Conservation (phyloP, 2,329 filamentous ascomycete genomes). For the Penicillium occitanis region DNA sequence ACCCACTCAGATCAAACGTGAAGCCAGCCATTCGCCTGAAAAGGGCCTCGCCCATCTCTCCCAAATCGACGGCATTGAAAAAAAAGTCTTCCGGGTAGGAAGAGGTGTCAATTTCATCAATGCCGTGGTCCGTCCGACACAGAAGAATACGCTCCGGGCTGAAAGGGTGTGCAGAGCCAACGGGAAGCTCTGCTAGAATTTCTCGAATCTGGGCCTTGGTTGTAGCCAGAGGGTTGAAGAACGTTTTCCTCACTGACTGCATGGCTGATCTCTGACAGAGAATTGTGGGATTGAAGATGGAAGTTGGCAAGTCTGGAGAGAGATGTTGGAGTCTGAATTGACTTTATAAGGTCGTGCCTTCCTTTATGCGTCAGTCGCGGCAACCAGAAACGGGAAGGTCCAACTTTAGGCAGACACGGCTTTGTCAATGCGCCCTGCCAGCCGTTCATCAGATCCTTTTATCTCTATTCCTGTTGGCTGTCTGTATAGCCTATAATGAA, state of each 20-base stretch:
- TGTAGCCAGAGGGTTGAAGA: conserved; percentile 15
- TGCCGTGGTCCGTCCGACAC: conserved; percentile 16
- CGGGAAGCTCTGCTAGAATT: conserved; percentile 11
- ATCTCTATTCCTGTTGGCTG: neutral
- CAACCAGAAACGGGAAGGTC: neutral
- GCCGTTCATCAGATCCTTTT: neutral
- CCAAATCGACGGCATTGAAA: conserved; percentile 21
- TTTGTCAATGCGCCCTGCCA: neutral
- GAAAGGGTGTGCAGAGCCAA: conserved; percentile 18
- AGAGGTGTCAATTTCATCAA: conserved; percentile 17
- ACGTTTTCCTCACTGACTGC: conserved; percentile 18
- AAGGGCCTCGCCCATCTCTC: conserved; percentile 19
- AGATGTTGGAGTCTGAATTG: neutral
- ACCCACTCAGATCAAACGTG: neutral
- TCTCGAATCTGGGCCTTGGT: conserved; percentile 16
- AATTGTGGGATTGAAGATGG: neutral
- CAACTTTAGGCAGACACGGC: neutral
- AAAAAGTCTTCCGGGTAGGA: conserved; percentile 18
- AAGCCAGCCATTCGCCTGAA: conserved; percentile 15
- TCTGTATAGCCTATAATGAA: neutral
- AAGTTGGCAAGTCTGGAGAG: neutral
- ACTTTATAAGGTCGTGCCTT: neutral
- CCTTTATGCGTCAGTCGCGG: neutral
- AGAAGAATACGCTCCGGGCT: conserved; percentile 15
- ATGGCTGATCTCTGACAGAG: neutral